Evolutionary conservation across 768 basidiomycete species (phyloP), one percentile per base, ranked within the genome.

Genomic region (Leccinum uliginosum): DNA sequence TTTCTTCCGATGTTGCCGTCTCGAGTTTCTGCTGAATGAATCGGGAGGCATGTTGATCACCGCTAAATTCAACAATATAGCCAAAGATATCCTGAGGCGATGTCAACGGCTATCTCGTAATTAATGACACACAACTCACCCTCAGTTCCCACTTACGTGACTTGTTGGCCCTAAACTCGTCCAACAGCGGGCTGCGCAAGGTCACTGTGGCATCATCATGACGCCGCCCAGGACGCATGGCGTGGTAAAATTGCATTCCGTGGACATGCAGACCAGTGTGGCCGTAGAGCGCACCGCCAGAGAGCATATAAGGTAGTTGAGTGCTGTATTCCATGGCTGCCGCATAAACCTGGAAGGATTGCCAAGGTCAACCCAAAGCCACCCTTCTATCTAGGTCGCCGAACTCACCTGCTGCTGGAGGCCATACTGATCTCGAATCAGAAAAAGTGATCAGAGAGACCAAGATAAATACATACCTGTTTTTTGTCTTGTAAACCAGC

Each of bases 31-130:
- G 85, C 69, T 98, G 96, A 59, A 99, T 94, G 72, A 98, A 93
- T 9, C 96, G 85, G n/a, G 94, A 97, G n/a, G 94, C 96, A 60
- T 95, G 90, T 68, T 97, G 95, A 72, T 98, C 96, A 14, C 84
- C 83, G 56, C 91, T 87, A 70, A 99, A 99, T 71, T 98, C 96
- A 40, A 91, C 86, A 54, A 96, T 72, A 69, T 89, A 82, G 8
- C 91, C 91, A 46, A 80, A 78, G 60, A 99, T 86, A 65, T 96
- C 93, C 96, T 98, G 63, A 32, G 11, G 19, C 23, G 6, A 49
- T 17, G 54, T 67, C 23, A 60, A 11, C 48, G 30, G 27, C 38
- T 26, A 34, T 49, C 53, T 19, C 23, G 53, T 24, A 38, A 11
- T 38, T 44, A 6, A 43, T 55, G 40, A 48, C 30, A 50, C 34